A percentile compares a stretch with the other conserved stretches of the same genome.
These are phyloP conservation scores for Syzygium aromaticum DNA, from an alignment of 345 rosid genomes.

Conservation along the genomic window DNA sequence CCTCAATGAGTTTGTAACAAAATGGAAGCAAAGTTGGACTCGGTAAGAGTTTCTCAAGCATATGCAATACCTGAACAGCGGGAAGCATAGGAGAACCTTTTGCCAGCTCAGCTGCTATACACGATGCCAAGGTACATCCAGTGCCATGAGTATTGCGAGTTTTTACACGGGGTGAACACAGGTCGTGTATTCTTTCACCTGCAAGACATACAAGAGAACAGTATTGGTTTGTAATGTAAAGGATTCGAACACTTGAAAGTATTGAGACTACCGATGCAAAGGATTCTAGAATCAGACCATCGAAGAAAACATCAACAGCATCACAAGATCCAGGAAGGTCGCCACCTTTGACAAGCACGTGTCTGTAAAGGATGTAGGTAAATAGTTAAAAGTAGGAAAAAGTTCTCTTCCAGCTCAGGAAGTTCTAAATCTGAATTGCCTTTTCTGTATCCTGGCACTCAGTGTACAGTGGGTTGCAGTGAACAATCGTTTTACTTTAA, in stretches of 20 bases:
- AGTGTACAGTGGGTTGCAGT: background rate
- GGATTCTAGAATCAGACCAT: conserved; percentile 36
- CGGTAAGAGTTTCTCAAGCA: background rate
- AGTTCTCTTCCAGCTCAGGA: background rate
- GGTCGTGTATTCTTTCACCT: conserved; percentile 62
- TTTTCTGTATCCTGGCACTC: background rate
- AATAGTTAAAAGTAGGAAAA: background rate
- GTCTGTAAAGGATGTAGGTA: conserved; percentile 31
- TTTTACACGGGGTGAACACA: conserved; percentile 53
- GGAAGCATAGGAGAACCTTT: conserved; percentile 77
- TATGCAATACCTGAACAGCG: conserved; percentile 56
- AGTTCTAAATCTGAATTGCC: background rate
- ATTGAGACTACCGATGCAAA: background rate
- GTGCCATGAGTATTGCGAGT: conserved; percentile 91
- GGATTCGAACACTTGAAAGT: background rate
- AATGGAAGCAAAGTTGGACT: background rate
- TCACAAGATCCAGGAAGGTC: conserved; percentile 79
- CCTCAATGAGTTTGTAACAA: background rate
- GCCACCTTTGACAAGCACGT: conserved; percentile 91
- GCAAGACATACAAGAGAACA: background rate
- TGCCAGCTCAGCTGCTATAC: conserved; percentile 93
- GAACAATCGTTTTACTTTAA: background rate
- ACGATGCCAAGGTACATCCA: conserved; percentile 97
- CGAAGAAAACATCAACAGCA: conserved; percentile 77
- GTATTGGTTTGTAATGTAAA: background rate